Evolutionary conservation across 1,284 basidiomycete species (phyloP).

Genomic region (Sparassis latifolia): DNA sequence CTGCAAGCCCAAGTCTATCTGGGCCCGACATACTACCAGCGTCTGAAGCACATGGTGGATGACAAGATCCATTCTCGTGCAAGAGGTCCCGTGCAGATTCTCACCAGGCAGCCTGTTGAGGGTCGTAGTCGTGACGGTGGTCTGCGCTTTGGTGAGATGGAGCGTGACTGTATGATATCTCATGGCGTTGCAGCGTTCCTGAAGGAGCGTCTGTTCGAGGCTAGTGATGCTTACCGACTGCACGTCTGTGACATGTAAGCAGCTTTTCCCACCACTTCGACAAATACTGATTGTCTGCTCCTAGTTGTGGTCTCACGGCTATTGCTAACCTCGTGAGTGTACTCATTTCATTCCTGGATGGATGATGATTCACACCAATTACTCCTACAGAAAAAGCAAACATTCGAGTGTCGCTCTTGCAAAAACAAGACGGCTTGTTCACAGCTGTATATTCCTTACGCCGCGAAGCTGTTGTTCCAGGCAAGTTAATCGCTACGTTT

Average conservation of each 20-base stretch:
- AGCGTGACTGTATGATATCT: constrained; percentile 99
- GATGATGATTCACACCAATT: not conserved
- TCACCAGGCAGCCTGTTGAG: constrained; percentile 98
- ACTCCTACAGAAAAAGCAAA: constrained; percentile 71
- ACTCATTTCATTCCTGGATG: not conserved
- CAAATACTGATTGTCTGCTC: constrained; percentile 1
- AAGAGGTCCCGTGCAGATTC: constrained; percentile 94
- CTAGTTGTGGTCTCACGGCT: constrained; percentile 87
- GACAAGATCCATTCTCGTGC: constrained; percentile 99
- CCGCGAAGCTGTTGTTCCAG: constrained; percentile 90
- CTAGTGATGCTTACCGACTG: constrained; percentile 91
- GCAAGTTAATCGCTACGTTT: constrained; percentile 30
- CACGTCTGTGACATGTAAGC: constrained; percentile 94
- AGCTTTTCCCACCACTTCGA: not conserved
- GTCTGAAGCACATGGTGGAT: constrained; percentile 99
- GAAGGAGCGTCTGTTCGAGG: constrained; percentile 91
- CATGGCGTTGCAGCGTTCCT: constrained; percentile 98
- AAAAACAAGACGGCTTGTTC: constrained; percentile 94
- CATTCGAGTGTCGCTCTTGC: constrained; percentile 85
- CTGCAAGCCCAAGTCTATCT: constrained; percentile 97
- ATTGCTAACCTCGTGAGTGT: constrained; percentile 82
- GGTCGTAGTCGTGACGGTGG: constrained; percentile 98
- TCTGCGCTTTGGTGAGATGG: constrained; percentile 99
- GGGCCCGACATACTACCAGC: constrained; percentile 98
- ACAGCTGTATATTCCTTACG: constrained; percentile 88